Evolutionary conservation across 768 basidiomycete species (phyloP), one percentile per base, ranked within the genome.

Genomic region (Russula griseocarnosa): DNA sequence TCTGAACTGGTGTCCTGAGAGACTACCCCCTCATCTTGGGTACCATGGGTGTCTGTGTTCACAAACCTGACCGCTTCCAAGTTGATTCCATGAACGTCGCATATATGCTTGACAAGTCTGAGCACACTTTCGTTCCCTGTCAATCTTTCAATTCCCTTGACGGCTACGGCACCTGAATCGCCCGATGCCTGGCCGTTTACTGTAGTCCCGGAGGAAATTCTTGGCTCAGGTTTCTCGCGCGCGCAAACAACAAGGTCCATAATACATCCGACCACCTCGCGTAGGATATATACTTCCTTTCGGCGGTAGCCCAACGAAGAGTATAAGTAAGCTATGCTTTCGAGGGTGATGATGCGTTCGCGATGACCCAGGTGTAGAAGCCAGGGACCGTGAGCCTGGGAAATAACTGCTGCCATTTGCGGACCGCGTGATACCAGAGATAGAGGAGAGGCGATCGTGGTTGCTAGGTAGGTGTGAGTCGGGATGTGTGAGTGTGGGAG

Each of bases 171-270:
- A 20, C 85, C 86, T 61, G 77, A 80, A 24, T 73, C 77, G 22
- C 73, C 75, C 3, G 67, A 40, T 34, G 34, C 63, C 6, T 24
- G 71, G 63, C 82, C 80, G 46, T 82, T 81, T 26, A 59, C 18
- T 71, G 18, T 81, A 81, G 55, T 79, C 24, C 76, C 78, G 38
- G 74, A 73, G 18, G 78, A 73, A 61, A 75, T 72, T 70, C 77
- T 62, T 78, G 77, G 26, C 78, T 76, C 51, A 79, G 76, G 20
- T 73, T 92, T 90, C 69, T 89, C 88, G 55, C 89, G 83, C 57
- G 87, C 91, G 69, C 86, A 90, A n/a, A 94, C 89, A 62, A 96
- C 76, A 60, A 93, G 79, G 71, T 94, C 94, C 77, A 95, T 78
- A 59, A 93, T 74, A 68, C 89, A 90, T 10, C 89, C 91, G 24